phyloP scores from a whole-genome alignment of 2,329 filamentous ascomycete genomes.

The Fusarium equiseti region DNA sequence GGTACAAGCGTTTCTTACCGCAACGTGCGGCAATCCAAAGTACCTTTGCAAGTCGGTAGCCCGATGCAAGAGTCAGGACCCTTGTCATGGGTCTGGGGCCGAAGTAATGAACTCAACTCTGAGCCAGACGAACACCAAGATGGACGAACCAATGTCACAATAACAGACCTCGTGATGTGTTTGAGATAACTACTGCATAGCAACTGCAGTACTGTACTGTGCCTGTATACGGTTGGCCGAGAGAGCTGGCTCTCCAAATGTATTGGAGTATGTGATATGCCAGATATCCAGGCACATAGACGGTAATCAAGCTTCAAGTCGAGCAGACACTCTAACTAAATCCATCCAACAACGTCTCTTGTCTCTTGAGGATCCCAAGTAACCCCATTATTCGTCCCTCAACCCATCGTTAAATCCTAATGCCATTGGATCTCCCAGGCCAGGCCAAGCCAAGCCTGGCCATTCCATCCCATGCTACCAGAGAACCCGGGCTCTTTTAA shows the following conservation, averaged over 20 bases:
- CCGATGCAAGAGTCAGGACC: slow-evolving; percentile 39
- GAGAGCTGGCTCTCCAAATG: neutral
- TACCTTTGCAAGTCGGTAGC: neutral
- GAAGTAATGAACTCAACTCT: slow-evolving; percentile 41
- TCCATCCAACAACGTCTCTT: slow-evolving; percentile 1
- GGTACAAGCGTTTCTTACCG: neutral
- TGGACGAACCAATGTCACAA: slow-evolving; percentile 17
- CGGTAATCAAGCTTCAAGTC: neutral
- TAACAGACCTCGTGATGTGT: neutral
- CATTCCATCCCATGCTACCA: slow-evolving; percentile 21
- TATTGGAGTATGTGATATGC: neutral
- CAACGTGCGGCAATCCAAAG: neutral
- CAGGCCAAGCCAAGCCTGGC: slow-evolving; percentile 10
- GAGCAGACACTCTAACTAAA: neutral
- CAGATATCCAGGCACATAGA: neutral
- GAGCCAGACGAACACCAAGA: slow-evolving; percentile 34
- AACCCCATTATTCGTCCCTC: slow-evolving; percentile 5
- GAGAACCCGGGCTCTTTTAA: slow-evolving; percentile 11
- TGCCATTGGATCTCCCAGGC: slow-evolving; percentile 17
- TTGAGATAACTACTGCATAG: neutral
- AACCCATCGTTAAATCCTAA: slow-evolving; percentile 8
- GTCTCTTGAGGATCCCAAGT: neutral
- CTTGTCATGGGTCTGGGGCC: slow-evolving; percentile 38
- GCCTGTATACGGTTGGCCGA: neutral
- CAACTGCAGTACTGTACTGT: neutral